Evolutionary conservation across 2,329 filamentous ascomycete species (phyloP).

Genomic region (Penicillium sp.): DNA sequence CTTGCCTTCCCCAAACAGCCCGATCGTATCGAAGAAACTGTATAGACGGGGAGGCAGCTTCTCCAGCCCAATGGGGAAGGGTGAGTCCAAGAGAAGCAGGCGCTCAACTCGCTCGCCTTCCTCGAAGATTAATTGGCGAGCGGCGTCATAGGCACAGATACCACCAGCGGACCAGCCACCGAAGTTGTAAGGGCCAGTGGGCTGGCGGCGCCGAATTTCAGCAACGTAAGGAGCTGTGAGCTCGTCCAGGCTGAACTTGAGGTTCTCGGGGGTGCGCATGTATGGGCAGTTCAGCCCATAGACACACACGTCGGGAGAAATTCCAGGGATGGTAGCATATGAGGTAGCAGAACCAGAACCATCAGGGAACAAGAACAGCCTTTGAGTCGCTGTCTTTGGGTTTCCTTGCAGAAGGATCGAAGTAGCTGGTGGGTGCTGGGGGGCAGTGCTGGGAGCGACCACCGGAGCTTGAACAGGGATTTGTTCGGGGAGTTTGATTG

Average conservation of each 20-base stretch:
- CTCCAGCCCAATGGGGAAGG: slow-evolving; percentile 67
- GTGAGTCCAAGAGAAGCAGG: slow-evolving; percentile 66
- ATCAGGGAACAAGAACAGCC: slow-evolving; percentile 47
- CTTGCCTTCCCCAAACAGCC: slow-evolving; percentile 49
- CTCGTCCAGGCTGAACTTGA: slow-evolving; percentile 36
- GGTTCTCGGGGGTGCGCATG: slow-evolving; percentile 44
- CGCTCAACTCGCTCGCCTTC: slow-evolving; percentile 59
- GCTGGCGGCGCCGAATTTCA: slow-evolving; percentile 50
- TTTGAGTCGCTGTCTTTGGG: slow-evolving; percentile 44
- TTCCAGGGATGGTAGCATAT: slow-evolving; percentile 44
- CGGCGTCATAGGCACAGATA: slow-evolving; percentile 68
- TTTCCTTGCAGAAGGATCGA: slow-evolving; percentile 47
- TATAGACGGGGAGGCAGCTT: slow-evolving; percentile 59
- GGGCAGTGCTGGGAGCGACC: slow-evolving; percentile 10
- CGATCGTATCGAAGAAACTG: slow-evolving; percentile 50
- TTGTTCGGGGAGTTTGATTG: slow-evolving; percentile 26
- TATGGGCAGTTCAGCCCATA: slow-evolving; percentile 48
- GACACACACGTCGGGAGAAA: slow-evolving; percentile 43
- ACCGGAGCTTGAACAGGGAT: slow-evolving; percentile 25
- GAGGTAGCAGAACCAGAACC: slow-evolving; percentile 50
- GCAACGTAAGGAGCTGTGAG: slow-evolving; percentile 42
- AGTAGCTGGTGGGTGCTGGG: slow-evolving; percentile 40
- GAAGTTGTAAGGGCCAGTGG: slow-evolving; percentile 60
- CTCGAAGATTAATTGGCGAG: slow-evolving; percentile 57
- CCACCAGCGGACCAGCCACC: slow-evolving; percentile 77